Evolutionary conservation across 768 basidiomycete species (phyloP), one percentile per base, ranked within the genome.

Genomic region (Inosperma sp.): DNA sequence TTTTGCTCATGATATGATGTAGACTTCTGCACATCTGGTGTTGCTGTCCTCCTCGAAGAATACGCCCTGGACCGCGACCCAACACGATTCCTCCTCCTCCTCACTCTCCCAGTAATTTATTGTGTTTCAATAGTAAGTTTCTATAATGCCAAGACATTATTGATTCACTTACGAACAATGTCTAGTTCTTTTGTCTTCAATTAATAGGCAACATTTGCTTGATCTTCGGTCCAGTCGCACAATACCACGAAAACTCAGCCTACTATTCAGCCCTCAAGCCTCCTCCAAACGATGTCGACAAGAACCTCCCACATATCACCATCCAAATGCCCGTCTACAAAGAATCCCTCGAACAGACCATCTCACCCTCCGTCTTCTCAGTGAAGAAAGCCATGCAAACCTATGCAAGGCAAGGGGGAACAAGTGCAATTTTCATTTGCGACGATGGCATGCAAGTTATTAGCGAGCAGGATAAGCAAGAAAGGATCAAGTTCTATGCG

Each of bases 261-360:
- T 93, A 82, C 65, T 93, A 88, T 65, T 89, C 86, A 6, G 87
- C 88, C 25, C 66, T 78, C 51, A 79, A 76, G 44, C 85, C 87
- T 0, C 76, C 75, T 4, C 72, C 82, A 0, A 84, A 86, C 62
- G 81, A 79, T 35, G 74, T 87, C 40, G 85, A 86, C 64, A 71
- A 75, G 14, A 79, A 78, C 60, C 74, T 90, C 6, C 88, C 87
- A 2, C 87, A 88, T 60, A 78, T 89, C 45, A 85, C 86, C 3
- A 81, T 93, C 50, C 82, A 92, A 62, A 76, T 91, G 68, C 90
- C 91, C 0, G 90, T 93, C 22, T 93, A 93, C 72, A 93, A 93
- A 62, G 88, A 90, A 61, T 83, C 80, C 54, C 66, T 90, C 27
- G 78, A 82, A 30, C 68, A 83, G 59, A 85, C 83, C 0, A 90